Base-by-base conservation (phyloP, 169 alveolate genomes). In the Babesia divergens region DNA sequence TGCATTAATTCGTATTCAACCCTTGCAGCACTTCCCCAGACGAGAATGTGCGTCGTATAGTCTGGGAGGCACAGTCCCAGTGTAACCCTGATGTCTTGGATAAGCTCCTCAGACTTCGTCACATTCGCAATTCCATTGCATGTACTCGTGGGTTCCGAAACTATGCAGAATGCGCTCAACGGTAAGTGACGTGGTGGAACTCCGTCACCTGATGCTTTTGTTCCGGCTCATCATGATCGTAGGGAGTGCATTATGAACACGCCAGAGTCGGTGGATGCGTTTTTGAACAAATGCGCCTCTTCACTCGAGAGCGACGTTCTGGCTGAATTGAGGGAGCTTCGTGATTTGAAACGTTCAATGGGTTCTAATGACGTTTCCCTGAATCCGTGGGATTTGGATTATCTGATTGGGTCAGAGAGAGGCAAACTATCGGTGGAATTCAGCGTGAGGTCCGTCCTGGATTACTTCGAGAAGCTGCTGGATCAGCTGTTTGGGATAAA, bases 311-410 rank as follows among this genome's bases (percentile, higher is more conserved):
- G 20, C 6, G 35, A 31, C 5, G 9, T 58, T 42, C 28, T 6
- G 0, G 14, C 13, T n/a, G 82, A 66, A 9, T 26, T 59, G 40
- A 24, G 26, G 5, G 71, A 46, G 66, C 38, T 68, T 8, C 13
- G 11, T 9, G 68, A 37, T 7, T 18, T 67, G 40, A 42, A 58
- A 31, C 35, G 46, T 6, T 22, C 52, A 7, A 26, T 11, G 6
- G 24, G 18, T 8, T 29, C 44, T 4, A 18, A 6, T 6, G 58
- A 38, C 14, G 35, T 43, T 1, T 20, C 43, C 7, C n/a, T 79
- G 47, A 37, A 42, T 2, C 87, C 87, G 7, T 79, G 87, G 87
- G 87, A 79, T 37, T 13, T 79, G 52, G 87, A 79, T 35, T 60
- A 68, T 24, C 62, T 79, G 32, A 46, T 79, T 11, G 47, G 51